Evolutionary conservation across 1,284 basidiomycete species (phyloP), one percentile per base, ranked within the genome.

Genomic region (Nidula niveotomentosa): DNA sequence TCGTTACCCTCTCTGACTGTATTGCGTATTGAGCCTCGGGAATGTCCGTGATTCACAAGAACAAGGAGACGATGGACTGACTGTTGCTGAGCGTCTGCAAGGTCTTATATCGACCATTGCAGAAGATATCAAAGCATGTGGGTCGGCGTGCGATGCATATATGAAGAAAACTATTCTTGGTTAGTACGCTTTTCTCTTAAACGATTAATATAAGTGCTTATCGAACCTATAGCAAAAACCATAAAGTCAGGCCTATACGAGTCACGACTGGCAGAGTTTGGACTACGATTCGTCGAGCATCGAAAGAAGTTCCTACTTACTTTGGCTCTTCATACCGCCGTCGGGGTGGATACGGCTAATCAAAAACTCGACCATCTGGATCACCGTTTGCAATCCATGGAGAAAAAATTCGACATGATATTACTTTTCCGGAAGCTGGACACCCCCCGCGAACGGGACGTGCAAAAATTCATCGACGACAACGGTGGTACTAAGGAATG

Each of bases 121-220:
- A 1, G 56, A 67, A 8, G 72, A 74, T 44, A 67, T 75, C 33
- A 72, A 66, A 49, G 55, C 53, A 6, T 70, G 70, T 51, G 72
- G 72, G 2, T 69, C 69, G 8, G 68, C 62, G 13, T 74, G 72
- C 53, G 72, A 74, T 56, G 64, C 64, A 8, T 74, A 74, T 55
- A 52, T 69, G 12, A 73, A 73, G 54, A 75, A 75, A 52, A 61
- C 65, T 30, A 67, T 72, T 51, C 54, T 75, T 10, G 66, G 72
- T 68, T 43, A 37, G 66, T 63, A 18, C 12, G 39, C 9, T 39
- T 36, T 10, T 6, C 17, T 8, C 18, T 15, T 37, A 13, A 44
- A 17, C 6, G 13, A 10, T 23, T 5, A 30, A 30, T 30, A 30
- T 30, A 30, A 30, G 30, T 30, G 5, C 30, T 5, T 30, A 30